Base-by-base conservation (phyloP, 805 yeast species). In the Brettanomyces sp. region DNA sequence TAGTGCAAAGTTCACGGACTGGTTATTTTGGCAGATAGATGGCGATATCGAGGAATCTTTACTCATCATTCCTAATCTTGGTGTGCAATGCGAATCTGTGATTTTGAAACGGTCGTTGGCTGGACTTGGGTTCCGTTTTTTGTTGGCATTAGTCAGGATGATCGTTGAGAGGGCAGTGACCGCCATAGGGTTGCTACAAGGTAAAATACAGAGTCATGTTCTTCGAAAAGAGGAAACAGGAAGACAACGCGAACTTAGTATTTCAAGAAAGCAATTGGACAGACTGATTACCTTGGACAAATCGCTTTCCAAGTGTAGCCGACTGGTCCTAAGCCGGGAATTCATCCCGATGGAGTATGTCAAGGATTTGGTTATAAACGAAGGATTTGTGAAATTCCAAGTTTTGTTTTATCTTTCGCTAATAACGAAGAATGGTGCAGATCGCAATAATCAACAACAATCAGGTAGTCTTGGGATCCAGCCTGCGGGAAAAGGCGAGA, bases 291-390 rank as follows among this genome's bases (percentile, higher is more conserved):
- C 14, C 13, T 34, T 39, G 36, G 24, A 30, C 22, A n/a, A 36
- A 13, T 5, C 39, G 12, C n/a, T 25, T 13, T 14, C 37, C 41
- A 25, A 36, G 39, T 38, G 30, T 40, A 11, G 45, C 18, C 24
- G 45, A 12, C 24, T 47, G 12, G 41, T 49, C 5, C 23, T 52
- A 9, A 49, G 50, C 41, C 54, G 53, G 44, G 56, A 64, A 25
- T 82, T 85, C 57, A 70, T 82, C 9, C 82, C 89, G 0, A 62
- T 70, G 36, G 74, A 72, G 41, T 67, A 68, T 40, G 70, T 85
- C 44, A 71, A 75, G 4, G 91, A 85, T 58, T 60, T 85, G 9
- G 75, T 83, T 0, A 79, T 86, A 24, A 84, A 84, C 57, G 95
- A 86, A 60, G 90, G 85, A 0, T 85, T 86, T 57, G 70, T 70